phyloP scores from a whole-genome alignment of 2,329 filamentous ascomycete species.

The Aspergillus fijiensis region DNA sequence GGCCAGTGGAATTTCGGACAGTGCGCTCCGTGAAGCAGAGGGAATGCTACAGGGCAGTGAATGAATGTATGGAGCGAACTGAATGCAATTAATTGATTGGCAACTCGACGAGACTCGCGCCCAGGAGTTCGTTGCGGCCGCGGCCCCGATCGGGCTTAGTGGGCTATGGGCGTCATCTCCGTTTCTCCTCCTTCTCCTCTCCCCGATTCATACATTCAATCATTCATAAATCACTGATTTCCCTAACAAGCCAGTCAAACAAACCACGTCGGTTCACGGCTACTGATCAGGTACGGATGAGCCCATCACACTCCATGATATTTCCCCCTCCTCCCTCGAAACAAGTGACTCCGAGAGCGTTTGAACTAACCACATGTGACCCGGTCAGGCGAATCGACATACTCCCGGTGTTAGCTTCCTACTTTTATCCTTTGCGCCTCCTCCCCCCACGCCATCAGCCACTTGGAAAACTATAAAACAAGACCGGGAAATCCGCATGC shows the following conservation, averaged over 20 bases:
- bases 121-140: neutral
- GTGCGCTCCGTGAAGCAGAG: neutral
- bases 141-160: neutral
- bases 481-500: neutral
- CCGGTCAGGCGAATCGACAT: conserved; percentile 19
- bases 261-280: neutral
- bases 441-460: neutral
- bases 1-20: neutral
- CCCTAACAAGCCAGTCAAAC: neutral
- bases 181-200: neutral
- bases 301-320: neutral
- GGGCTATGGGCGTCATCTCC: neutral
- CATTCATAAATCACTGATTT: neutral
- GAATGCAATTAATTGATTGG: neutral
- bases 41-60: conserved; percentile 2
- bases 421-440: neutral
- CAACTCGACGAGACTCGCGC: conserved; percentile 4
- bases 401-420: conserved; percentile 9
- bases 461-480: neutral
- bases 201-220: neutral
- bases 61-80: neutral
- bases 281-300: neutral
- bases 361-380: conserved; percentile 21
- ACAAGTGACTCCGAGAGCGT: conserved; percentile 2
- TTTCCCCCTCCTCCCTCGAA: neutral